These are phyloP conservation scores for Malassezia furfur DNA, from an alignment of 1,284 basidiomycete species.

Conservation along the genomic window DNA sequence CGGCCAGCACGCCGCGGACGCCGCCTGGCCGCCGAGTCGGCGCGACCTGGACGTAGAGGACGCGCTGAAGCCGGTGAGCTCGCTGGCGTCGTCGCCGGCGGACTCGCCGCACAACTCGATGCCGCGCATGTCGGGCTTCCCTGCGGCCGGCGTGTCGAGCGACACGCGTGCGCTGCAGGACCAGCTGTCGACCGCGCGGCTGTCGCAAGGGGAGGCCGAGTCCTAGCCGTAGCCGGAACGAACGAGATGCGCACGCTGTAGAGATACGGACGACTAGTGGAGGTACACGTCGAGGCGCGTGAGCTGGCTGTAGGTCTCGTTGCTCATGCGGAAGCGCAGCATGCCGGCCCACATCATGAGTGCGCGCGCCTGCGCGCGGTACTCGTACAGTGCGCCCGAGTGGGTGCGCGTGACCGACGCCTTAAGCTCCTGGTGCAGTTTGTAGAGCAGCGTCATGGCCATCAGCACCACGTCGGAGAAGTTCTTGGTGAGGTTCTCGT, in stretches of 20 bases:
- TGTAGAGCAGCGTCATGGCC: conserved; percentile 83
- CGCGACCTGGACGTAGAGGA: conserved; percentile 14
- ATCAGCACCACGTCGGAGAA: conserved; percentile 77
- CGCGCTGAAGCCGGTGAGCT: conserved; percentile 18
- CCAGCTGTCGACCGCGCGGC: conserved; percentile 1
- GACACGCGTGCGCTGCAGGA: conserved; percentile 7
- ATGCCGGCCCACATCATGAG: conserved; percentile 48
- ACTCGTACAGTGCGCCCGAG: conserved; percentile 32
- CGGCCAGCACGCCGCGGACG: not conserved
- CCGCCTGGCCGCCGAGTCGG: not conserved
- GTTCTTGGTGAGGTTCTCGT: conserved; percentile 74
- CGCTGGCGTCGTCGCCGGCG: conserved; percentile 8
- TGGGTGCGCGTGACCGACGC: conserved; percentile 30
- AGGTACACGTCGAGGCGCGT: conserved; percentile 43
- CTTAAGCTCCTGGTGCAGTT: conserved; percentile 41
- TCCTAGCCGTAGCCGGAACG: not conserved
- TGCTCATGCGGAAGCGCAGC: conserved; percentile 47
- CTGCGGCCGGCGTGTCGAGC: not conserved
- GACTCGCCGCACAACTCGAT: not conserved
- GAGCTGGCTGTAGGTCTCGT: conserved; percentile 45
- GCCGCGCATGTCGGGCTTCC: not conserved
- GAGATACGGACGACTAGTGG: conserved; percentile 9
- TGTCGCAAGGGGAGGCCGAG: not conserved
- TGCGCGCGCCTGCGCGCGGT: conserved; percentile 38
- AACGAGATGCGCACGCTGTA: not conserved